phyloP scores from a whole-genome alignment of 345 rosid species.

The Populus simonii region DNA sequence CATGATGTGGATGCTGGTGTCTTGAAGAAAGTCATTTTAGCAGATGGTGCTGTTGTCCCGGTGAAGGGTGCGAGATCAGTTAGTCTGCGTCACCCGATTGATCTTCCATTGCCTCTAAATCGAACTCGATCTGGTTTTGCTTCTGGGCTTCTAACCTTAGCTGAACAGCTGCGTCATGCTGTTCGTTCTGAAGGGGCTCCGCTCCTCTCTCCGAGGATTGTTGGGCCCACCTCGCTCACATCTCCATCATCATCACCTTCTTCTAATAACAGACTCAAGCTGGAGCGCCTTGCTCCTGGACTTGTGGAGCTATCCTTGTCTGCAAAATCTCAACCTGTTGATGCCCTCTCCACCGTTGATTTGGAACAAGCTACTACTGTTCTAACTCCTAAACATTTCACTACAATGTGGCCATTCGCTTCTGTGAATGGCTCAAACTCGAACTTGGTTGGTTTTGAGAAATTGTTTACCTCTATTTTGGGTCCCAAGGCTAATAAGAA shows the following conservation, averaged over 20 bases:
- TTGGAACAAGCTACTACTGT: constrained; percentile 42
- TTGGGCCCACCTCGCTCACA: constrained; percentile 75
- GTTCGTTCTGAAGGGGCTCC: constrained; percentile 44
- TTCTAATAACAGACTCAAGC: constrained; percentile 62
- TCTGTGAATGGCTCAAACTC: constrained; percentile 75
- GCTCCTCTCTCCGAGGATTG: constrained; percentile 79
- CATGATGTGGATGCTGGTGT: constrained; percentile 97
- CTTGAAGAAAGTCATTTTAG: constrained; percentile 81
- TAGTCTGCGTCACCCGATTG: constrained; percentile 80
- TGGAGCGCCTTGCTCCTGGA: constrained; percentile 87
- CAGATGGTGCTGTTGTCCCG: constrained; percentile 89
- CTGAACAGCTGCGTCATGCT: constrained; percentile 70
- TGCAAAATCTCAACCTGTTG: constrained; percentile 34
- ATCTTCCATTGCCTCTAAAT: constrained; percentile 76
- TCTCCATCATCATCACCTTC: constrained; percentile 49
- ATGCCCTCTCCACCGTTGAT: constrained; percentile 35
- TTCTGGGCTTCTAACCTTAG: constrained; percentile 78
- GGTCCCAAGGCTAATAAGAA: constrained; percentile 63
- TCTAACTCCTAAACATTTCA: constrained; percentile 64
- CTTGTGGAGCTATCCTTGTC: constrained; percentile 69
- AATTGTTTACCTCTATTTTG: constrained; percentile 63
- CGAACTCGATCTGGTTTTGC: constrained; percentile 58
- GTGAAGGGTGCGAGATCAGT: constrained; percentile 96
- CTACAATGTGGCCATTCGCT: constrained; percentile 86
- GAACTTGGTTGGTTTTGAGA: constrained; percentile 74